These are phyloP conservation scores for Phaeosphaeriaceae sp. DNA, from an alignment of 2,329 filamentous ascomycete species.

Conservation along the genomic window DNA sequence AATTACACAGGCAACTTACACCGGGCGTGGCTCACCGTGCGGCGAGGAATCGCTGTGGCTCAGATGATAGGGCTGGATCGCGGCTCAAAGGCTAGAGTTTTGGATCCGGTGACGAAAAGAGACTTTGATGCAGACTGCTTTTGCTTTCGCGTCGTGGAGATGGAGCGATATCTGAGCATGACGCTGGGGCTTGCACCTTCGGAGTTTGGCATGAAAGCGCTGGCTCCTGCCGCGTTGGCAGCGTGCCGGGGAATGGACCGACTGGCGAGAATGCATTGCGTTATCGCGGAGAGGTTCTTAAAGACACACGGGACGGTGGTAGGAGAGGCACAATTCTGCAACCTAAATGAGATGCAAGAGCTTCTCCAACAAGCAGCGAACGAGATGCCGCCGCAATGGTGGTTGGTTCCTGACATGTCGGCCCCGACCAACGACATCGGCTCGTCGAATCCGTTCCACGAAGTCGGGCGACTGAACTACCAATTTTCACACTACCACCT, in stretches of 20 bases:
- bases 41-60: slow-evolving; percentile 50
- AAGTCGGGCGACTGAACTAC: slow-evolving; percentile 15
- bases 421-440: background rate
- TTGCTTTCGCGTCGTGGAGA: slow-evolving; percentile 50
- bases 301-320: slow-evolving; percentile 17
- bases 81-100: slow-evolving; percentile 40
- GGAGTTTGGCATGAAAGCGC: slow-evolving; percentile 27
- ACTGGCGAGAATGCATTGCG: slow-evolving; percentile 42
- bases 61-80: slow-evolving; percentile 54
- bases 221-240: slow-evolving; percentile 7
- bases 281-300: slow-evolving; percentile 48
- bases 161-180: slow-evolving; percentile 50
- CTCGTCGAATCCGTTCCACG: slow-evolving; percentile 2
- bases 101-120: slow-evolving; percentile 15
- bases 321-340: too few species aligned
- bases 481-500: slow-evolving; percentile 25
- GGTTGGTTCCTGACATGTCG: slow-evolving; percentile 21
- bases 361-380: slow-evolving; percentile 18
- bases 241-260: slow-evolving; percentile 32
- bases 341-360: slow-evolving; percentile 32
- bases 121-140: slow-evolving; percentile 25
- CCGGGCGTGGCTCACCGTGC: slow-evolving; percentile 47
- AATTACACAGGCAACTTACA: slow-evolving; percentile 51
- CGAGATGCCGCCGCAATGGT: slow-evolving; percentile 30
- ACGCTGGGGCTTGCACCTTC: slow-evolving; percentile 51